Evolutionary conservation across 1,139 yeast genomes (phyloP).

Genomic region (Yamadazyma sp.): DNA sequence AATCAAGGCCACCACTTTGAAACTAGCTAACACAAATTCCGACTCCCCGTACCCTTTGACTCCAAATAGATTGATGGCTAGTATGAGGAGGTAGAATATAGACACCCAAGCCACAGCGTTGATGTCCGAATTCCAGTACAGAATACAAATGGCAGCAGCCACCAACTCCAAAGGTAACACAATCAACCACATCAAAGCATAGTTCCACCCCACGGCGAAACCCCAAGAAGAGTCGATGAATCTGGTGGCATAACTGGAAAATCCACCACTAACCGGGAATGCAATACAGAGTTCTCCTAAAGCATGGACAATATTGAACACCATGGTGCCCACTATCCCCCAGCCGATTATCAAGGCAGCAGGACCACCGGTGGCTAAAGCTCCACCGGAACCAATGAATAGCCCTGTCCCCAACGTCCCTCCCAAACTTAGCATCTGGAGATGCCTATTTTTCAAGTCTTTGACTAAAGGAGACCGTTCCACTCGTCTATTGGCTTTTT

Average conservation of each 20-base stretch:
- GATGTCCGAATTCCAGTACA: conserved; percentile 59
- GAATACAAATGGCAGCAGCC: conserved; percentile 71
- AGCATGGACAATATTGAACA: conserved; percentile 77
- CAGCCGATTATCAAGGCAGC: conserved; percentile 74
- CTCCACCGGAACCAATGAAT: conserved; percentile 72
- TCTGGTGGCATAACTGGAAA: conserved; percentile 66
- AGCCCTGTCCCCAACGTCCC: conserved; percentile 69
- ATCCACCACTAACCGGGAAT: conserved; percentile 80
- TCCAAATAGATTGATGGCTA: conserved; percentile 63
- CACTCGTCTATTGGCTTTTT: conserved; percentile 28
- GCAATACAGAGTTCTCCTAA: conserved; percentile 82
- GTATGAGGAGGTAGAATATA: conserved; percentile 58
- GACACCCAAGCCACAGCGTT: conserved; percentile 68
- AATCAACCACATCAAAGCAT: conserved; percentile 76
- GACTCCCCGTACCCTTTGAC: conserved; percentile 77
- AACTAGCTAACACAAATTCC: conserved; percentile 58
- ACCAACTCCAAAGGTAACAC: conserved; percentile 75
- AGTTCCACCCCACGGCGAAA: conserved; percentile 78
- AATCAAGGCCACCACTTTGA: conserved; percentile 60
- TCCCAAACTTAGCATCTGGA: conserved; percentile 66
- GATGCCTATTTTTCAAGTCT: conserved; percentile 48
- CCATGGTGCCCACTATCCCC: conserved; percentile 64
- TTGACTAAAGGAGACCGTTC: conserved; percentile 37
- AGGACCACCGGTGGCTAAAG: conserved; percentile 75
- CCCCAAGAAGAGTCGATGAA: conserved; percentile 80